Evolutionary conservation across 371 early-diverging fungal species (phyloP).

Genomic region (Actinomortierella wolfii): DNA sequence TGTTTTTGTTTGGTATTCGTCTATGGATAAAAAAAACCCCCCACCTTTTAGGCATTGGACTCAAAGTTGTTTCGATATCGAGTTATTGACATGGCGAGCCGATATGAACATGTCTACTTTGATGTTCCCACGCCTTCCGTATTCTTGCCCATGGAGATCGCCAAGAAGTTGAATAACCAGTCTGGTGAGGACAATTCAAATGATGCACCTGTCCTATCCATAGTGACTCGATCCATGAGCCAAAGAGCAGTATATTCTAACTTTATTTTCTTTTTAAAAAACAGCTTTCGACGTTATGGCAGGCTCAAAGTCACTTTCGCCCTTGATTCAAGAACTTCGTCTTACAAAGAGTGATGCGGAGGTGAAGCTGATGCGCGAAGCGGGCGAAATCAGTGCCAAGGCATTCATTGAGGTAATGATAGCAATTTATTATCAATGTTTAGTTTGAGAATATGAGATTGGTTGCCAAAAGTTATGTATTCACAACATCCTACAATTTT

Average conservation of each 20-base stretch:
- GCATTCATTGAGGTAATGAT: constrained; percentile 70
- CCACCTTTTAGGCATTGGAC: constrained; percentile 43
- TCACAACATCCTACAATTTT: constrained; percentile 3
- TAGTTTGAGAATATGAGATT: no score
- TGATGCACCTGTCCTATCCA: no score
- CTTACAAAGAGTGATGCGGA: constrained; percentile 80
- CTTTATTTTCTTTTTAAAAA: constrained; percentile 12
- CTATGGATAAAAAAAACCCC: neutral
- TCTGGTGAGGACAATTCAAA: constrained; percentile 25
- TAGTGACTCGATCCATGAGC: no score
- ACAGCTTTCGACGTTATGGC: constrained; percentile 36
- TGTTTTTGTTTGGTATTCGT: constrained; percentile 7
- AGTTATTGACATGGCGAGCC: constrained; percentile 43
- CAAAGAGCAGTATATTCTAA: no score
- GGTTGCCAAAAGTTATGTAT: no score
- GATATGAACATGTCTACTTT: constrained; percentile 49
- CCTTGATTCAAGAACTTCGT: constrained; percentile 73
- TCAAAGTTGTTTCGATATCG: constrained; percentile 45
- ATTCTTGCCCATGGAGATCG: constrained; percentile 47
- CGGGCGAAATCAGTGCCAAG: constrained; percentile 76
- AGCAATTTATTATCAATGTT: constrained; percentile 6
- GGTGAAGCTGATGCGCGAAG: constrained; percentile 77
- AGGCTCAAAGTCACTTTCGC: constrained; percentile 58
- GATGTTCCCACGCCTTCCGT: constrained; percentile 46
- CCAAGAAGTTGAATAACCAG: constrained; percentile 36